phyloP scores from a whole-genome alignment of 148 eudicot species.

The Silene conica region DNA sequence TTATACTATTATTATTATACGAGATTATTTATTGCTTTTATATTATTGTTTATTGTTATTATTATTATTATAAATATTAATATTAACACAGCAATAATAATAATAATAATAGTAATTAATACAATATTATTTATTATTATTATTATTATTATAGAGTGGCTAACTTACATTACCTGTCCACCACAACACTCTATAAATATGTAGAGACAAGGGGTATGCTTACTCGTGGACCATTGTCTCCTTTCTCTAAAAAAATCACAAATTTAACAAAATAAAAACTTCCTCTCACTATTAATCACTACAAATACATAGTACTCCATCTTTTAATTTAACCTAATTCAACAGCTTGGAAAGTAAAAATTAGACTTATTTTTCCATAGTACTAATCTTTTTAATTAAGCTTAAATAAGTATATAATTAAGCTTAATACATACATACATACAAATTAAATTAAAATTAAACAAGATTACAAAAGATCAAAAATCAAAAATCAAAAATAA shows the following conservation, averaged over 20 bases:
- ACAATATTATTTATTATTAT: not conserved
- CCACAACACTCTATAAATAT: slow-evolving; percentile 3
- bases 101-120: no score
- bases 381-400: not conserved
- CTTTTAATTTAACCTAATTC: slow-evolving; percentile 7
- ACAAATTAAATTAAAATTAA: not conserved
- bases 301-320: not conserved
- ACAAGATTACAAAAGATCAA: no score
- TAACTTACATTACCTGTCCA: slow-evolving; percentile 3
- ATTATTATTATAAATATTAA: no score
- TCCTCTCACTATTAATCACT: not conserved
- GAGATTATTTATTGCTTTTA: no score
- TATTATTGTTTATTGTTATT: no score
- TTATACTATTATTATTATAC: no score
- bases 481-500: not conserved
- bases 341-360: not conserved
- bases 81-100: no score
- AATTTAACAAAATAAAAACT: slow-evolving; percentile 1
- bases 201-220: slow-evolving; percentile 5
- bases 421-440: not conserved
- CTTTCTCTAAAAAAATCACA: slow-evolving; percentile 1
- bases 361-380: not conserved
- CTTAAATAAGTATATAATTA: not conserved
- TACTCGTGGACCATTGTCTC: slow-evolving; percentile 23
- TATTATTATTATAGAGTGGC: not conserved